Evolutionary conservation across 148 eudicot genomes (phyloP).

Genomic region (Suaeda aralocaspica): DNA sequence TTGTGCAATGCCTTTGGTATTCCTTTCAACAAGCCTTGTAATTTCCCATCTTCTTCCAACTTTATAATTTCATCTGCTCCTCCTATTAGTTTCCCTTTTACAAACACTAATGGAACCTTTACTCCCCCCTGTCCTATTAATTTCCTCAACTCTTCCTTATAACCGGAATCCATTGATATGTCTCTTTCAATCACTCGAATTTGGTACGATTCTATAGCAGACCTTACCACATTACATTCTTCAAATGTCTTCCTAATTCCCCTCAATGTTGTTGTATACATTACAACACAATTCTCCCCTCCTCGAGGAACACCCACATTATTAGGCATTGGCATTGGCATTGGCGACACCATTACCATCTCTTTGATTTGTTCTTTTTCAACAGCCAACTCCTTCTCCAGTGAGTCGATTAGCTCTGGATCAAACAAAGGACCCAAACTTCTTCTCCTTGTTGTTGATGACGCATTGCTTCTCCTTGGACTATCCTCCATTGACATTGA

Average conservation of each 20-base stretch:
- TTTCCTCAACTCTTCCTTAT: slow-evolving; percentile 68
- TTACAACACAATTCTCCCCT: slow-evolving; percentile 51
- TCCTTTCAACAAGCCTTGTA: slow-evolving; percentile 49
- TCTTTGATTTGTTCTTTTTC: slow-evolving; percentile 60
- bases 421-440: slow-evolving; percentile 67
- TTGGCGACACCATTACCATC: slow-evolving; percentile 36
- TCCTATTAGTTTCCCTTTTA: slow-evolving; percentile 72
- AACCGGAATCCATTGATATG: slow-evolving; percentile 82
- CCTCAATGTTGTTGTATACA: slow-evolving; percentile 78
- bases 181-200: slow-evolving; percentile 65
- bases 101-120: slow-evolving; percentile 67
- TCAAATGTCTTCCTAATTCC: slow-evolving; percentile 96
- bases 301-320: slow-evolving; percentile 40
- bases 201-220: slow-evolving; percentile 46
- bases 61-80: slow-evolving; percentile 61
- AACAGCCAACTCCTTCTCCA: slow-evolving; percentile 45
- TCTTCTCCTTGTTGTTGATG: slow-evolving; percentile 39
- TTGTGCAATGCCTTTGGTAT: slow-evolving; percentile 35
- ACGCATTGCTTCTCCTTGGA: slow-evolving; percentile 31
- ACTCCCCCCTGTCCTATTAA: slow-evolving; percentile 55
- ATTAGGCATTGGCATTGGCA: background rate
- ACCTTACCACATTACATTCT: slow-evolving; percentile 63
- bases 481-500: slow-evolving; percentile 33
- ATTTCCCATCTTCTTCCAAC: slow-evolving; percentile 78
- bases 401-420: slow-evolving; percentile 47